Evolutionary conservation across 345 rosid species (phyloP).

Genomic region (Moringa oleifera): DNA sequence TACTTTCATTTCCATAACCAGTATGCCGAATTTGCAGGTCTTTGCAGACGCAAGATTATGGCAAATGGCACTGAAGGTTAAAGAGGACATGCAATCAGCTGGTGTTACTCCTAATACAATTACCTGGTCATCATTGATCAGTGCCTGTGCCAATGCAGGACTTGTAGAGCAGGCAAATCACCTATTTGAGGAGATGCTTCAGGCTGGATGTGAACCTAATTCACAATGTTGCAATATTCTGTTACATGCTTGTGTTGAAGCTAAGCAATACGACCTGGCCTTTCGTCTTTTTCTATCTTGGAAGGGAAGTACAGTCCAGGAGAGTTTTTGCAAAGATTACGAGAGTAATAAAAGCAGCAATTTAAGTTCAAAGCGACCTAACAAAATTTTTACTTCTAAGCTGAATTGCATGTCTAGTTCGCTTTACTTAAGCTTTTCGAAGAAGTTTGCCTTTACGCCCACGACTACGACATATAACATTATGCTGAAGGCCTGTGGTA

Average conservation of each 20-base stretch:
- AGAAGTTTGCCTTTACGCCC: slow-evolving; percentile 54
- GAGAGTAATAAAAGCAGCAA: slow-evolving; percentile 10
- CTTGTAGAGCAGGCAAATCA: slow-evolving; percentile 74
- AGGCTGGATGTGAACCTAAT: slow-evolving; percentile 77
- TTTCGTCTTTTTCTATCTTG: slow-evolving; percentile 76
- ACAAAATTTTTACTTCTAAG: slow-evolving; percentile 11
- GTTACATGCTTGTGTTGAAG: slow-evolving; percentile 88
- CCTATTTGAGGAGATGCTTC: slow-evolving; percentile 80
- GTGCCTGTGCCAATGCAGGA: slow-evolving; percentile 89
- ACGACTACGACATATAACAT: slow-evolving; percentile 70
- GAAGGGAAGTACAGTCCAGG: slow-evolving; percentile 40
- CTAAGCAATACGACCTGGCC: slow-evolving; percentile 85
- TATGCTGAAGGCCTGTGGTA: slow-evolving; percentile 84
- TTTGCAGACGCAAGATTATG: slow-evolving; percentile 89
- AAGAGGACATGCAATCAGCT: slow-evolving; percentile 76
- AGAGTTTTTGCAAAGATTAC: slow-evolving; percentile 22
- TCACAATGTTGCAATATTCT: slow-evolving; percentile 81
- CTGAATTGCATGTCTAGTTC: slow-evolving; percentile 27
- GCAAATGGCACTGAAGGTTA: slow-evolving; percentile 77
- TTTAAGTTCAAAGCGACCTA: slow-evolving; percentile 15
- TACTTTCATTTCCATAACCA: slow-evolving; percentile 1
- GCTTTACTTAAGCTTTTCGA: slow-evolving; percentile 32
- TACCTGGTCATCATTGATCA: slow-evolving; percentile 90
- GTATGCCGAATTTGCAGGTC: slow-evolving; percentile 39
- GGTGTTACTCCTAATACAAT: slow-evolving; percentile 67